Percentiles rank a stretch among this genome's conserved stretches.
Conservation (phyloP, 202 grass and related monocot genomes). For the Carex arenaria region DNA sequence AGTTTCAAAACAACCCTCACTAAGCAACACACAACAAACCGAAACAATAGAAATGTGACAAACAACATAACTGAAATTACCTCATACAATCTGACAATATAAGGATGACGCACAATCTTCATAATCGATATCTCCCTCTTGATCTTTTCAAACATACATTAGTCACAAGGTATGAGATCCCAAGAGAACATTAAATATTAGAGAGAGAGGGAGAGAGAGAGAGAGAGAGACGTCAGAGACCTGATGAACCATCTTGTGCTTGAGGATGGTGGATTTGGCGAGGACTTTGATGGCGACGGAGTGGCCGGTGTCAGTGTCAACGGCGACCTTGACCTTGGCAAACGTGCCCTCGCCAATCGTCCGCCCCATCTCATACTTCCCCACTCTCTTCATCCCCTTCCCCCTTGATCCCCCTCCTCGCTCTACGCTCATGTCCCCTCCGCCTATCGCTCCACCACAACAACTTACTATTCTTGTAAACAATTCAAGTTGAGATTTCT, state of each 20-base stretch:
- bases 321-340: constrained; percentile 89
- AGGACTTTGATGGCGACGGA: constrained; percentile 86
- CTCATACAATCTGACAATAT: constrained; percentile 85
- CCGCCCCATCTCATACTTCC: constrained; percentile 79
- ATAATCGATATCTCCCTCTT: constrained; percentile 99
- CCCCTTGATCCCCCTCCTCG: constrained; percentile 3
- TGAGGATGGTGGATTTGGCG: constrained; percentile 75
- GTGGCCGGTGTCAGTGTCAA: constrained; percentile 50
- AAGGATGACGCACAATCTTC: constrained; percentile 93
- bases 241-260: constrained; percentile 88
- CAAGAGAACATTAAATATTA: too few relatives aligned
- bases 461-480: too few relatives aligned
- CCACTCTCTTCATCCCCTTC: constrained; percentile 58
- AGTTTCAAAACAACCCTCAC: background rate
- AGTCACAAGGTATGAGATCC: background rate
- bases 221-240: constrained; percentile 11
- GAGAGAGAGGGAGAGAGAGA: background rate
- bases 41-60: background rate
- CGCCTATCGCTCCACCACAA: background rate
- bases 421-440: background rate
- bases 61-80: constrained; percentile 26
- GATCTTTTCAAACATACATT: constrained; percentile 43
- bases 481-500: background rate
- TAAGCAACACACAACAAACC: background rate
- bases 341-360: constrained; percentile 91